Base-by-base conservation (phyloP, 495 filamentous ascomycete species). In the Penicillium flavigenum region DNA sequence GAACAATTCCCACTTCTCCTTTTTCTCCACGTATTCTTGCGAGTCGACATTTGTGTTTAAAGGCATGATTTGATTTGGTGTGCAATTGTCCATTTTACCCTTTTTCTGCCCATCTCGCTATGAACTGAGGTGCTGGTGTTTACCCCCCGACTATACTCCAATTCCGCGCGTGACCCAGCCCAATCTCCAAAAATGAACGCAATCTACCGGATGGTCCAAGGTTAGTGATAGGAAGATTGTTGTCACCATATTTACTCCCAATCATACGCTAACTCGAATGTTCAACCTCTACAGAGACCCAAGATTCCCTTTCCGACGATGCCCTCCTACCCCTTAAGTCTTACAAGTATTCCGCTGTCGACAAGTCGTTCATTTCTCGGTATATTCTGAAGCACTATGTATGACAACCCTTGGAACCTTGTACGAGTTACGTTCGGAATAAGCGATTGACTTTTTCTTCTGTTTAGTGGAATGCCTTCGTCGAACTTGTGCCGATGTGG, bases 361-460 rank as follows among this genome's bases (percentile, higher is more conserved):
- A 98, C 79, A 96, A 97, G 73, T 96, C 92, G n/a, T 83, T 86
- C 52, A 87, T 98, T 41, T 97, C 95, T 42, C 80, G 87, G 64
- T 96, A 98, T 72, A 91, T 98, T 70, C 81, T 98, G 38, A 88
- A 83, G 61, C 93, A 95, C 67, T 98, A 96, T 71, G 93, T 98
- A 88, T 75, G 87, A 71, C 43, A 32, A 44, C 57, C 59, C 31
- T 4, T n/a, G 14, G 1, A n/a, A 17, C 2, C n/a, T 39, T 17
- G 6, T 4, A 29, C 24, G 26, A 24, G 17, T 46, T 14, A 20
- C 10, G 7, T 16, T 39, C 5, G 6, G 24, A 32, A 38, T 16
- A 20, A 11, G 1, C 14, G 12, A 45, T 47, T 67, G 51, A 72
- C 57, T 27, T n/a, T n/a, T 51, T 51, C 22, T 38, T 11, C 31